phyloP scores from a whole-genome alignment of 306 rosid species.

The Trifolium repens region DNA sequence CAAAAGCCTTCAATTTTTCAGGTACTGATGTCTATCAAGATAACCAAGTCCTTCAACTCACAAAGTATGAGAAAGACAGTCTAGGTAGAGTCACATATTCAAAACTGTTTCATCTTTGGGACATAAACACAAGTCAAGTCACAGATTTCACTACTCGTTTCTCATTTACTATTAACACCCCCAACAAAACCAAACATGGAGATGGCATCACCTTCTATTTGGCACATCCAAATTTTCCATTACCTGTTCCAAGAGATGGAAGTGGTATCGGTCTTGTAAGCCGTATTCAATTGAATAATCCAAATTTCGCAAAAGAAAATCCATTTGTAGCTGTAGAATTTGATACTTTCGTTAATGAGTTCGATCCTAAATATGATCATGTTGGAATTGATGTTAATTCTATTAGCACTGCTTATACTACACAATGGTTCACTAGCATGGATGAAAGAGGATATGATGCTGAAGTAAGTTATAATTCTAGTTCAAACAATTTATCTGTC shows the following conservation, averaged over 20 bases:
- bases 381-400: constrained; percentile 41
- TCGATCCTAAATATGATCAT: constrained; percentile 43
- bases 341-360: constrained; percentile 41
- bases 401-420: neutral
- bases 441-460: constrained; percentile 43
- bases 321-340: constrained; percentile 62
- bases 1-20: constrained; percentile 3
- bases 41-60: constrained; percentile 32
- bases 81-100: constrained; percentile 37
- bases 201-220: constrained; percentile 61
- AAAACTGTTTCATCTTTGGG: constrained; percentile 45
- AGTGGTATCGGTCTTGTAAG: constrained; percentile 42
- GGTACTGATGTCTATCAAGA: constrained; percentile 29
- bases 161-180: constrained; percentile 50
- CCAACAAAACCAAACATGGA: constrained; percentile 3
- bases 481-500: constrained; percentile 36
- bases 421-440: constrained; percentile 36
- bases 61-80: constrained; percentile 27
- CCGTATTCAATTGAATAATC: neutral
- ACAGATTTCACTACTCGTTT: constrained; percentile 48
- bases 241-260: constrained; percentile 38
- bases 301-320: neutral
- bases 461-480: constrained; percentile 18
- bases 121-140: constrained; percentile 18
- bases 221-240: constrained; percentile 37